Conservation (phyloP, 768 basidiomycete genomes). For the Hericium alpestre region DNA sequence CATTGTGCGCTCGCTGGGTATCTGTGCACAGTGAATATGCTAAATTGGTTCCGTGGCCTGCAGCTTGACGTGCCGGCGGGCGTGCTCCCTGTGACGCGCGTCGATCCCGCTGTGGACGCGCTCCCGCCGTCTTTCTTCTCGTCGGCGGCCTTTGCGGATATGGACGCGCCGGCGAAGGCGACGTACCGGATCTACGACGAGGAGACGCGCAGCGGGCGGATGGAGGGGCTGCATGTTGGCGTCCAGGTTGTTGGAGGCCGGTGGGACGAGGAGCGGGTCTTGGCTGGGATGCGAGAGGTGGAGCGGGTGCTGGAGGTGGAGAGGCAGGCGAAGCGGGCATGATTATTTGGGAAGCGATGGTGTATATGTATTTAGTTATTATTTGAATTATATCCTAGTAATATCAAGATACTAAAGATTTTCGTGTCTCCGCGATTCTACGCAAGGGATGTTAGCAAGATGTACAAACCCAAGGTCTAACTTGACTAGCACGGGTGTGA, state of each 20-base stretch:
- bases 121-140: constrained; percentile 11
- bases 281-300: constrained; percentile 36
- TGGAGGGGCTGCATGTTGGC: constrained; percentile 36
- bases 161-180: constrained; percentile 5
- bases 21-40: no score
- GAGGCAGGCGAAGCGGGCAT: no score
- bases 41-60: no score
- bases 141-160: constrained; percentile 16
- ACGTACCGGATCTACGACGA: constrained; percentile 30
- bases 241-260: constrained; percentile 34
- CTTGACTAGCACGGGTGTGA: no score
- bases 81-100: constrained; percentile 34
- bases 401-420: no score
- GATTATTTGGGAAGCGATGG: no score
- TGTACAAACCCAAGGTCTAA: no score
- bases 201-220: constrained; percentile 16
- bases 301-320: neutral
- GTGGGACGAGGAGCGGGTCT: constrained; percentile 36
- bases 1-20: no score
- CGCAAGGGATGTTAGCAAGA: no score
- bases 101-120: constrained; percentile 24
- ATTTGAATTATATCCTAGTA: no score
- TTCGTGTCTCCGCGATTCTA: no score
- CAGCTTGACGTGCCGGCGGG: constrained; percentile 37
- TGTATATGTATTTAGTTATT: no score